phyloP scores from a whole-genome alignment of 2,329 filamentous ascomycete genomes.

The Nigrospora sphaerica region DNA sequence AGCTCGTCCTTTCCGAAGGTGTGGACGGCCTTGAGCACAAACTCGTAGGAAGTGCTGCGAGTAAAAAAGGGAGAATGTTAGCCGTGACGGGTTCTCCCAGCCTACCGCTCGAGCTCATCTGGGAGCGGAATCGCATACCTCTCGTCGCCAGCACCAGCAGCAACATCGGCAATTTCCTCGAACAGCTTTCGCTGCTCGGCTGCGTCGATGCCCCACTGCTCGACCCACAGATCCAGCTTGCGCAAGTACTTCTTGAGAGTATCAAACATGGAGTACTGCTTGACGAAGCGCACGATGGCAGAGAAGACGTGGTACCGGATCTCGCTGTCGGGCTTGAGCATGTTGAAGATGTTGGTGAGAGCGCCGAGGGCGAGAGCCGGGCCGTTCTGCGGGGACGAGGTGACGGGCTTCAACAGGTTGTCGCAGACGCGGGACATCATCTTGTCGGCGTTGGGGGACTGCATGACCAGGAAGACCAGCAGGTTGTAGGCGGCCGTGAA shows the following conservation, averaged over 20 bases:
- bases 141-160: slow-evolving; percentile 69
- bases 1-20: slow-evolving; percentile 54
- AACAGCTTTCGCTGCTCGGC: slow-evolving; percentile 83
- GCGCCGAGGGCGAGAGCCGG: slow-evolving; percentile 81
- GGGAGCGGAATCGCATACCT: slow-evolving; percentile 45
- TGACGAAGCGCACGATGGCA: slow-evolving; percentile 79
- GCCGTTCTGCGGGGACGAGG: slow-evolving; percentile 79
- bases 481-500: slow-evolving; percentile 96
- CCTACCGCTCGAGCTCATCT: no score
- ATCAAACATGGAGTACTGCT: slow-evolving; percentile 69
- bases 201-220: slow-evolving; percentile 73
- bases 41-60: slow-evolving; percentile 55
- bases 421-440: slow-evolving; percentile 84
- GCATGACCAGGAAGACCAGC: slow-evolving; percentile 84
- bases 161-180: slow-evolving; percentile 73
- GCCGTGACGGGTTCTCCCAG: no score
- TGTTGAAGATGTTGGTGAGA: slow-evolving; percentile 95
- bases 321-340: slow-evolving; percentile 68
- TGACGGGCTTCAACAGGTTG: slow-evolving; percentile 81
- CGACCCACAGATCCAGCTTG: slow-evolving; percentile 75
- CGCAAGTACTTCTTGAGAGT: slow-evolving; percentile 76
- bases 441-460: slow-evolving; percentile 77
- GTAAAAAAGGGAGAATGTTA: background rate
- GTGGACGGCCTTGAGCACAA: slow-evolving; percentile 54
- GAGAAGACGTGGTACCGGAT: slow-evolving; percentile 87